A percentile compares a stretch with the other conserved stretches of the same genome.
phyloP scores from a whole-genome alignment of 2,329 filamentous ascomycete genomes.

The Domatiomyces catenatus region DNA sequence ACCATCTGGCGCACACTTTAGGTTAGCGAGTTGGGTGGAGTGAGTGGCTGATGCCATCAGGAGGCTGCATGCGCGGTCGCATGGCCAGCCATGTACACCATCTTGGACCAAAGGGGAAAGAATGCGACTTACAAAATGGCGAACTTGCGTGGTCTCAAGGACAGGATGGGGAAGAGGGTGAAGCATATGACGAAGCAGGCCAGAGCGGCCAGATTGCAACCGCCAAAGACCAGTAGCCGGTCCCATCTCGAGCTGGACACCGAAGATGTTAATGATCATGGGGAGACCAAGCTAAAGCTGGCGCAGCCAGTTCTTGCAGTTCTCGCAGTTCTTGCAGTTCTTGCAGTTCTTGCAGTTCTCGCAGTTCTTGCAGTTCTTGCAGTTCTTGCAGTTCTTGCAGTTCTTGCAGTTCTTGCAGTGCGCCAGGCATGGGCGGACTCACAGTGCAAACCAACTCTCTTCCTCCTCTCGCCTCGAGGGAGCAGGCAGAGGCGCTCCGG shows the following conservation, averaged over 20 bases:
- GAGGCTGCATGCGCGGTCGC: slow-evolving; percentile 12
- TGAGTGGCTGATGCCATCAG: slow-evolving; percentile 17
- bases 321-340: neutral
- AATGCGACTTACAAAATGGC: slow-evolving; percentile 71
- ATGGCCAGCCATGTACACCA: slow-evolving; percentile 9
- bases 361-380: neutral
- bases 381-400: neutral
- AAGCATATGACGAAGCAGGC: slow-evolving; percentile 92
- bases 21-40: slow-evolving; percentile 6
- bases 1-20: slow-evolving; percentile 54
- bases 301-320: neutral
- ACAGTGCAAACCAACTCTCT: slow-evolving; percentile 85
- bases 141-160: slow-evolving; percentile 78
- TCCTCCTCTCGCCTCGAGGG: slow-evolving; percentile 79
- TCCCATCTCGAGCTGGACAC: slow-evolving; percentile 52
- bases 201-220: slow-evolving; percentile 75
- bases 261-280: neutral
- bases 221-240: slow-evolving; percentile 77
- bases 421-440: slow-evolving; percentile 36
- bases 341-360: neutral
- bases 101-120: slow-evolving; percentile 8
- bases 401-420: neutral
- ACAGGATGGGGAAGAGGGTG: slow-evolving; percentile 69
- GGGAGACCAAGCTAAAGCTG: neutral
- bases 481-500: slow-evolving; percentile 74